A percentile compares a stretch with the other conserved stretches of the same genome.
Evolutionary conservation across 306 rosid species (phyloP).

Genomic region (Neltuma alba): DNA sequence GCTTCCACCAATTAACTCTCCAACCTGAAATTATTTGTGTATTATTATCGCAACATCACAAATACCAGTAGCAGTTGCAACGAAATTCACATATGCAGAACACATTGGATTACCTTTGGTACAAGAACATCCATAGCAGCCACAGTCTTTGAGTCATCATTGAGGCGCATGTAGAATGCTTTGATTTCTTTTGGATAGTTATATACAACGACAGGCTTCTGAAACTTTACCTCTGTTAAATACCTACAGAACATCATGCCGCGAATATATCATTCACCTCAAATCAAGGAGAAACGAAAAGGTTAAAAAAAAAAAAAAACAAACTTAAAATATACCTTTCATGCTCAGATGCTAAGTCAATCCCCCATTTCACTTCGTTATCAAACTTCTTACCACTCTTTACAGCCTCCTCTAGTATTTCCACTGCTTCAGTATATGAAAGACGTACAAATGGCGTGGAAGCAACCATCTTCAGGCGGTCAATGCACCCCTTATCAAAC

Average conservation of each 20-base stretch:
- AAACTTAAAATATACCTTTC: slow-evolving; percentile 69
- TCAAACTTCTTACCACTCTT: slow-evolving; percentile 85
- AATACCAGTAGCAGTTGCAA: slow-evolving; percentile 8
- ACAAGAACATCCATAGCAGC: slow-evolving; percentile 99
- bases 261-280: slow-evolving; percentile 27
- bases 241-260: slow-evolving; percentile 56
- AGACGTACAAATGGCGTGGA: slow-evolving; percentile 72
- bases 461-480: slow-evolving; percentile 82
- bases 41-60: slow-evolving; percentile 5
- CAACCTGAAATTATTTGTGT: slow-evolving; percentile 63
- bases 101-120: slow-evolving; percentile 65
- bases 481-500: slow-evolving; percentile 80
- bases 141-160: slow-evolving; percentile 84
- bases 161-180: slow-evolving; percentile 97
- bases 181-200: slow-evolving; percentile 94
- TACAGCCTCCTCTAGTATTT: slow-evolving; percentile 73
- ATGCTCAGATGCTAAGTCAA: slow-evolving; percentile 93
- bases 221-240: slow-evolving; percentile 83
- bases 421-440: slow-evolving; percentile 89
- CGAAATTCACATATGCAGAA: slow-evolving; percentile 6
- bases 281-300: slow-evolving; percentile 16
- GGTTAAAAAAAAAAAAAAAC: slow-evolving; percentile 1
- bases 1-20: slow-evolving; percentile 95
- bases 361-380: slow-evolving; percentile 94
- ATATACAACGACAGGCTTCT: slow-evolving; percentile 91